Evolutionary conservation across 2,329 filamentous ascomycete genomes (phyloP), one percentile per base, ranked within the genome.

Genomic region (Fusarium continuum): DNA sequence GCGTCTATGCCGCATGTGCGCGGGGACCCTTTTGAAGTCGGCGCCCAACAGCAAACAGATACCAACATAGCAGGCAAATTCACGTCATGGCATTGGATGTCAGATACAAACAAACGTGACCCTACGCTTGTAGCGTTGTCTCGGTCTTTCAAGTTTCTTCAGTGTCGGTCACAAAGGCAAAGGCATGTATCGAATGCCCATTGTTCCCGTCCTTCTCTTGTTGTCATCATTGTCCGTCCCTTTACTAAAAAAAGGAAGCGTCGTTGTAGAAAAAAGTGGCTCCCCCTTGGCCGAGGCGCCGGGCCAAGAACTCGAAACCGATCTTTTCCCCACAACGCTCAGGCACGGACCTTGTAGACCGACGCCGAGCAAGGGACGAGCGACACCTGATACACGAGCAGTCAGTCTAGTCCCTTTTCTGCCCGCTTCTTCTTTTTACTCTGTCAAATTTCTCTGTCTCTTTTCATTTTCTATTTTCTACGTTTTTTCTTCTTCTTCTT

Each of bases 1-100:
- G 62, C 62, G 62, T 64, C 57, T 65, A 65, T 48, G 62, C 66
- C 62, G 47, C 62, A 65, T 65, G 62, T 62, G 58, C 54, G 52
- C 48, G 62, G 62, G 35, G 44, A 32, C 34, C 41, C 47, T 32
- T 34, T 55, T 43, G 34, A 23, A 39, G 35, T 25, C 20, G 52
- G 62, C 62, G 62, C 62, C 62, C 66, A 65, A 59, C 23, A 45
- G 34, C n/a, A 19, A 38, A 25, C 22, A 41, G 19, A 29, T 25
- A 32, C 25, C 31, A 19, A 19, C 26, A 39, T 39, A 36, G 29
- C 39, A 45, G 11, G 35, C 23, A 22, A 45, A 51, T 45, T 31
- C 39, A 51, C 44, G 31, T 31, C 19, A 31, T 26, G 4, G 5
- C 38, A 34, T 26, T 26, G 11, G 16, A 26, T 40, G 34, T 31